These are phyloP conservation scores for Melastoma malabathricum DNA, from an alignment of 345 rosid genomes.

Conservation along the genomic window DNA sequence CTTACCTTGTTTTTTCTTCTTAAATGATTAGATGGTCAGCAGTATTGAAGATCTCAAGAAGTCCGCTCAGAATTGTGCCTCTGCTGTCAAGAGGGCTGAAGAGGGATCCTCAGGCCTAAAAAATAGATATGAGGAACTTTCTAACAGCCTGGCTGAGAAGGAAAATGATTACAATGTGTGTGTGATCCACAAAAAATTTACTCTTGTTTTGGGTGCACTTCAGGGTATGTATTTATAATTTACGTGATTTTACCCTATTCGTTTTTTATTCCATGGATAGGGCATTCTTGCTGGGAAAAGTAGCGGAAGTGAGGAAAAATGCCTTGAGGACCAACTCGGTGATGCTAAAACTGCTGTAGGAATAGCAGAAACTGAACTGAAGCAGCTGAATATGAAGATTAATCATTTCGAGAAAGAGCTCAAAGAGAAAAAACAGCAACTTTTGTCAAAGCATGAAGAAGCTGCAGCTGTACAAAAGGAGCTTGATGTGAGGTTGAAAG, in stretches of 20 bases:
- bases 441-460: conserved; percentile 61
- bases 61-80: conserved; percentile 57
- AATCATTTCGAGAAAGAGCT: conserved; percentile 74
- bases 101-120: conserved; percentile 74
- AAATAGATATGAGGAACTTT: conserved; percentile 53
- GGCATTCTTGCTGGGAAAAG: conserved; percentile 96
- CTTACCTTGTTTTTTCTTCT: conserved; percentile 9
- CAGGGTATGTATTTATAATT: too few relatives aligned
- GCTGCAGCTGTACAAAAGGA: conserved; percentile 68
- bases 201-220: too few relatives aligned
- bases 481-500: conserved; percentile 49
- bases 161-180: conserved; percentile 90
- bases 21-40: conserved; percentile 39
- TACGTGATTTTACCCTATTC: too few relatives aligned
- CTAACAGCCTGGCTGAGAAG: conserved; percentile 50
- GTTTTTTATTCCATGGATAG: conserved; percentile 21
- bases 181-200: background rate
- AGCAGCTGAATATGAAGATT: too few relatives aligned
- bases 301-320: conserved; percentile 86
- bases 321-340: conserved; percentile 90
- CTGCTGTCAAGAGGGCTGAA: conserved; percentile 64
- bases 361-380: conserved; percentile 73
- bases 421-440: conserved; percentile 48
- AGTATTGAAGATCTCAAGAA: conserved; percentile 72
- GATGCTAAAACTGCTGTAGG: conserved; percentile 94